Evolutionary conservation across 140 eudicot genomes (phyloP), one percentile per base, ranked within the genome.

Genomic region (Flaveria floridana): DNA sequence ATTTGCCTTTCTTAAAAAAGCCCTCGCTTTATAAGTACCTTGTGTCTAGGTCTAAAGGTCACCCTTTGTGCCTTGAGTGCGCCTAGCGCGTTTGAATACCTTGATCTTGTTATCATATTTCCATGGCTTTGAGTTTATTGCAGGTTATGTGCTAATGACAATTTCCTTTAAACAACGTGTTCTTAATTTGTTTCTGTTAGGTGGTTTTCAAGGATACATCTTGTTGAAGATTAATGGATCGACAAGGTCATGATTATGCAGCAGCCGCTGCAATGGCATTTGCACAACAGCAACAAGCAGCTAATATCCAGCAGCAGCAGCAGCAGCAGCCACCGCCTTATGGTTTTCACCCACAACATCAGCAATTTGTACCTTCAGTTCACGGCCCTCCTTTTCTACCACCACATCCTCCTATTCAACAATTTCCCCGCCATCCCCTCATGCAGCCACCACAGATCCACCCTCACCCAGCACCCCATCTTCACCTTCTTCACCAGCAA

Each of bases 261-360:
- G 86, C 85, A 1, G 86, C 88, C 59, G 95, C 96, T 39, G 95
- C 95, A 28, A 90, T 93, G 96, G 84, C 93, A 26, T 90, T 82
- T 75, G 91, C 89, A 62, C 98, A 92, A 77, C 97, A 89, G 85
- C 97, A 86, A 77, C 96, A 89, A 81, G 83, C 85, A 0, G 80
- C 86, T 47, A 91, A 88, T 71, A 78, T 82, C 42, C 91, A 83
- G 42, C 88, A 85, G 25, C 25, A 23, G 42, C 88, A 85, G 71
- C 96, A 83, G 68, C 96, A 89, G 71, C 79, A 79, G 47, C 96
- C 82, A 65, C 97, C 84, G 57, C 96, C 89, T 63, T 93, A 76
- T 20, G 96, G 94, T 72, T 93, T 86, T 77, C 99, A 84, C 65
- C 96, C 96, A 6, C 99, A 88, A 77, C 96, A 86, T 68, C 99